phyloP scores from a whole-genome alignment of 2,329 filamentous ascomycete species.

The Aspergillus clavatus region DNA sequence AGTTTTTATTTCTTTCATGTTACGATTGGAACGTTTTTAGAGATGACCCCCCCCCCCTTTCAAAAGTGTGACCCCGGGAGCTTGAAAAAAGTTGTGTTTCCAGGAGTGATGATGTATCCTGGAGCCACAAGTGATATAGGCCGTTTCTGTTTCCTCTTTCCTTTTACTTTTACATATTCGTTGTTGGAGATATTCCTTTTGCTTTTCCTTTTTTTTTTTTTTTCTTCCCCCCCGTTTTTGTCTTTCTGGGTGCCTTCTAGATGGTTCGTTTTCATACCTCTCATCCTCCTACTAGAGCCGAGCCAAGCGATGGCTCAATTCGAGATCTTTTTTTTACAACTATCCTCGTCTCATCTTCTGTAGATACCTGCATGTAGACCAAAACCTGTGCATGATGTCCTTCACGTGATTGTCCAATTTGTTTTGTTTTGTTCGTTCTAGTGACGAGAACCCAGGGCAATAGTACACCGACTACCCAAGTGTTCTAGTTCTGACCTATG shows the following conservation, averaged over 20 bases:
- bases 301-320: slow-evolving; percentile 18
- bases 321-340: slow-evolving; percentile 9
- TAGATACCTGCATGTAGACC: not conserved
- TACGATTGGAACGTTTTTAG: slow-evolving; percentile 32
- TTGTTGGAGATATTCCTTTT: not conserved
- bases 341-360: not conserved
- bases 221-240: slow-evolving; percentile 10
- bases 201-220: slow-evolving; percentile 5
- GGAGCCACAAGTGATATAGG: slow-evolving; percentile 10
- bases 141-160: slow-evolving; percentile 5
- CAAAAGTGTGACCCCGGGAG: not conserved
- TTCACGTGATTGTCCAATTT: no score
- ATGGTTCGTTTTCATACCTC: slow-evolving; percentile 23
- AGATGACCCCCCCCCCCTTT: slow-evolving; percentile 20
- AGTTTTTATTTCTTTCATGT: slow-evolving; percentile 4
- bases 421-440: no score
- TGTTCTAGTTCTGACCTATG: no score
- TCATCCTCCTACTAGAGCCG: slow-evolving; percentile 17
- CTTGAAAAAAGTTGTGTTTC: slow-evolving; percentile 7
- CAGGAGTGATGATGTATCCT: slow-evolving; percentile 21
- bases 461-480: no score
- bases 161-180: slow-evolving; percentile 2
- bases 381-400: no score
- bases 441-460: no score
- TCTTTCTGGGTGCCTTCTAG: slow-evolving; percentile 14